phyloP scores from a whole-genome alignment of 441 rosid genomes.

The Geranium incanum region DNA sequence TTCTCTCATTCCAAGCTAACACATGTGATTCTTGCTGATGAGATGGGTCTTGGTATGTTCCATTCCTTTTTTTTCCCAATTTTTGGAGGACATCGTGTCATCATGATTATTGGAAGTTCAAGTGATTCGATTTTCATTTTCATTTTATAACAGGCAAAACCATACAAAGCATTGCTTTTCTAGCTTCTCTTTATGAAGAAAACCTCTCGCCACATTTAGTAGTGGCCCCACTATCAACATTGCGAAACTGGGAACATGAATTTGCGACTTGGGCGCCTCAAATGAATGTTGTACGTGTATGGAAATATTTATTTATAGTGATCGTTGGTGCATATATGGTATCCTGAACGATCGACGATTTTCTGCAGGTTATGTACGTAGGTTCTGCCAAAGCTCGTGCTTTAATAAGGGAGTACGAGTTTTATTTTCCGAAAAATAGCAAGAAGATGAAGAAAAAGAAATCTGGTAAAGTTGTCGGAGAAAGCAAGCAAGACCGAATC shows the following conservation, averaged over 20 bases:
- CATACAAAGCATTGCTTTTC: conserved; percentile 93
- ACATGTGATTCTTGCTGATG: conserved; percentile 99
- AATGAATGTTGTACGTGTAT: conserved; percentile 80
- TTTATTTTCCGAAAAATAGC: conserved; percentile 66
- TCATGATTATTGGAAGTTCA: conserved; percentile 16
- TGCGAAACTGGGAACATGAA: conserved; percentile 97
- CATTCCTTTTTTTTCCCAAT: not conserved
- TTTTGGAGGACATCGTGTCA: not conserved
- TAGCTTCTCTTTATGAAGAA: conserved; percentile 85
- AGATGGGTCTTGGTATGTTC: conserved; percentile 86
- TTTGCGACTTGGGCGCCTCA: conserved; percentile 98
- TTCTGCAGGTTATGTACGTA: conserved; percentile 80
- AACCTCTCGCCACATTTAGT: conserved; percentile 68
- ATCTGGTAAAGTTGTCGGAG: conserved; percentile 63
- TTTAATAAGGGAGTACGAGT: conserved; percentile 82
- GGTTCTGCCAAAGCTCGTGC: conserved; percentile 82
- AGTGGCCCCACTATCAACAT: conserved; percentile 95
- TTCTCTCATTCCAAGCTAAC: conserved; percentile 95
- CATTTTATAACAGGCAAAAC: conserved; percentile 68
- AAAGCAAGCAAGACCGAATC: conserved; percentile 87
- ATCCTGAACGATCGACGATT: conserved; percentile 15
- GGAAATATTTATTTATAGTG: conserved; percentile 11
- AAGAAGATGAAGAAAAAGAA: conserved; percentile 80
- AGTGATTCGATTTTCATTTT: conserved; percentile 12
- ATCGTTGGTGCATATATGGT: conserved; percentile 2